A percentile compares a stretch with the other conserved stretches of the same genome.
Conservation (phyloP, 345 rosid species). For the Conringia planisiliqua region DNA sequence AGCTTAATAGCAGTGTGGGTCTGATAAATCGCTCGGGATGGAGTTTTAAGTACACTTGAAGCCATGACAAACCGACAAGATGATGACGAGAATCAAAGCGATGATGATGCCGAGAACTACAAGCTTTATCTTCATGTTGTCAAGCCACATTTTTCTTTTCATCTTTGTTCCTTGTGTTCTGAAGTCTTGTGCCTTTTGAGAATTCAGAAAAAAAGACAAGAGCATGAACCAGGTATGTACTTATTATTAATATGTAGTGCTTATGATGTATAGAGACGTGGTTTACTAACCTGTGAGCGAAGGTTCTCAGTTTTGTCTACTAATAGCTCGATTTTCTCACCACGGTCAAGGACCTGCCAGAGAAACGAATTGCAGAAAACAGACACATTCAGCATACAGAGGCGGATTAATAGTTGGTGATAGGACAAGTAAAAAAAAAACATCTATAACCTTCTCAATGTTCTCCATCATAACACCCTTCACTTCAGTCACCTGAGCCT, state of each 20-base stretch:
- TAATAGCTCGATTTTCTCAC: conserved; percentile 93
- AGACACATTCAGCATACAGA: neutral
- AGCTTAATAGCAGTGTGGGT: conserved; percentile 21
- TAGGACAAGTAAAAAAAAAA: too few species aligned
- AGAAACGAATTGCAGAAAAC: neutral
- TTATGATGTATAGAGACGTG: neutral
- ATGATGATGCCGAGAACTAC: conserved; percentile 64
- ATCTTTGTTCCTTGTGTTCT: conserved; percentile 89
- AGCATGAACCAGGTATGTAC: neutral
- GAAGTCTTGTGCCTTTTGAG: conserved; percentile 85
- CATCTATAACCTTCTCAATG: conserved; percentile 66
- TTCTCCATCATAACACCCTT: conserved; percentile 99
- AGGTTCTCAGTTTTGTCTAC: conserved; percentile 97
- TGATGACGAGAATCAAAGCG: conserved; percentile 59
- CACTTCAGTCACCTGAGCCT: conserved; percentile 95
- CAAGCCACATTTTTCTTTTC: conserved; percentile 80
- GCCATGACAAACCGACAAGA: conserved; percentile 75
- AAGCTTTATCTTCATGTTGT: conserved; percentile 94
- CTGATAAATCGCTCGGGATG: neutral
- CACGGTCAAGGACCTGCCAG: conserved; percentile 84
- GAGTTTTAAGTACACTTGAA: conserved; percentile 51
- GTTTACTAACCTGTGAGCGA: conserved; percentile 65
- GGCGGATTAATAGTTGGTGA: neutral
- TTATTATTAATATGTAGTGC: too few species aligned
- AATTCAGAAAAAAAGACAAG: neutral